phyloP scores from a whole-genome alignment of 768 basidiomycete genomes.

The Ramaria sp. region DNA sequence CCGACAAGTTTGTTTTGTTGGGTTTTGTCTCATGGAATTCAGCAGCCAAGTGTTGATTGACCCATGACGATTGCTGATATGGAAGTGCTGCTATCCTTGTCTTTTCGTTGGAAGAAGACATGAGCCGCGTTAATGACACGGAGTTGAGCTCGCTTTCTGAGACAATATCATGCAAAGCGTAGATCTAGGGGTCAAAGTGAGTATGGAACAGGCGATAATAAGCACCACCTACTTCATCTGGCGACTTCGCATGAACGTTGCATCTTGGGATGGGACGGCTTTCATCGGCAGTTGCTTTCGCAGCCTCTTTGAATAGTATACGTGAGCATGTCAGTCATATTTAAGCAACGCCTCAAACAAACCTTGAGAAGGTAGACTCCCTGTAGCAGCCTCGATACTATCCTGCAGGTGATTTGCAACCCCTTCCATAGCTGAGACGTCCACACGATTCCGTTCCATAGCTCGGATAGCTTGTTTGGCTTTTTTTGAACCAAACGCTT shows the following conservation, averaged over 20 bases:
- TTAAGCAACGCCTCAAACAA: slow-evolving; percentile 14
- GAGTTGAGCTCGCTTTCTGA: slow-evolving; percentile 73
- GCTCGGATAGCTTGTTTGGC: slow-evolving; percentile 79
- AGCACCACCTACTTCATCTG: slow-evolving; percentile 37
- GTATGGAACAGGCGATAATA: not conserved
- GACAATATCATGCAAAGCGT: slow-evolving; percentile 65
- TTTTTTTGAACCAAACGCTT: slow-evolving; percentile 93
- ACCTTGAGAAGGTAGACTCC: slow-evolving; percentile 62
- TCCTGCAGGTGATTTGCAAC: slow-evolving; percentile 76
- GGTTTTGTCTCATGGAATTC: slow-evolving; percentile 25
- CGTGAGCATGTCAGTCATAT: not conserved
- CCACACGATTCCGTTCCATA: slow-evolving; percentile 81
- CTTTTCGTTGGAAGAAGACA: slow-evolving; percentile 34
- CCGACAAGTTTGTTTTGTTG: slow-evolving; percentile 55
- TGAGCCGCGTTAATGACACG: slow-evolving; percentile 45
- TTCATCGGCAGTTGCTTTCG: slow-evolving; percentile 49
- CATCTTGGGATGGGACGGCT: slow-evolving; percentile 70
- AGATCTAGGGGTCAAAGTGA: slow-evolving; percentile 27
- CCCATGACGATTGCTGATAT: slow-evolving; percentile 53
- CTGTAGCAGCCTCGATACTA: slow-evolving; percentile 65
- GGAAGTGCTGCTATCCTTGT: slow-evolving; percentile 51
- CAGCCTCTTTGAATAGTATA: slow-evolving; percentile 41
- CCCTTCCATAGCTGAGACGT: slow-evolving; percentile 77
- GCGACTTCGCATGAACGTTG: slow-evolving; percentile 50
- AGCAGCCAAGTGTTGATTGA: slow-evolving; percentile 49